These are phyloP conservation scores for Ceratobasidium sp. DNA, from an alignment of 1,284 basidiomycete species.

Conservation along the genomic window DNA sequence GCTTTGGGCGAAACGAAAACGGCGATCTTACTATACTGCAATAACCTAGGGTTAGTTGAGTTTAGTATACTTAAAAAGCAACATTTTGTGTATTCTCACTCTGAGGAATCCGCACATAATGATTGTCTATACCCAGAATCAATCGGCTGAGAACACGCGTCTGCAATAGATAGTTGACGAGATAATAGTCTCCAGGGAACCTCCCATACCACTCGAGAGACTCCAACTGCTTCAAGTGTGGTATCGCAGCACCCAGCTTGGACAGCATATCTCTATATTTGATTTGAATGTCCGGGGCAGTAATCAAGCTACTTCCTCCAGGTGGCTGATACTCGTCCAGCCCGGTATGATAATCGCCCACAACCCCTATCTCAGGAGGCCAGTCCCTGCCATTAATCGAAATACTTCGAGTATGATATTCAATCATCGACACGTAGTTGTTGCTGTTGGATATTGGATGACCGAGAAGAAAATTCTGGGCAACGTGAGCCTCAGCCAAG, in stretches of 20 bases:
- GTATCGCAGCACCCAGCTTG: conserved; percentile 6
- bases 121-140: not conserved
- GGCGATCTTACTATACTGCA: conserved; percentile 1
- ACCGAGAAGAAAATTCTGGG: conserved; percentile 1
- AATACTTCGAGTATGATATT: conserved; percentile 1
- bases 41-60: not conserved
- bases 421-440: conserved; percentile 16
- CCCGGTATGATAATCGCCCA: not conserved
- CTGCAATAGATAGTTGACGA: not conserved
- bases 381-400: not conserved
- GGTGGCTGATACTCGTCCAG: conserved; percentile 8
- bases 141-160: not conserved
- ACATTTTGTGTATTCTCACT: not conserved
- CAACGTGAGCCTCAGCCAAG: not conserved
- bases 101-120: not conserved
- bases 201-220: conserved; percentile 21
- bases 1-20: not conserved
- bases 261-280: conserved; percentile 3
- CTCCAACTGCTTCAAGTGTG: conserved; percentile 6
- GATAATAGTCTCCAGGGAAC: conserved; percentile 24
- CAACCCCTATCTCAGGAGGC: not conserved
- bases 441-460: not conserved
- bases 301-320: not conserved
- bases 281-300: conserved; percentile 3
- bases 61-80: not conserved